Base-by-base conservation (phyloP, 1,284 basidiomycete species). In the Ustilago bromivora region DNA sequence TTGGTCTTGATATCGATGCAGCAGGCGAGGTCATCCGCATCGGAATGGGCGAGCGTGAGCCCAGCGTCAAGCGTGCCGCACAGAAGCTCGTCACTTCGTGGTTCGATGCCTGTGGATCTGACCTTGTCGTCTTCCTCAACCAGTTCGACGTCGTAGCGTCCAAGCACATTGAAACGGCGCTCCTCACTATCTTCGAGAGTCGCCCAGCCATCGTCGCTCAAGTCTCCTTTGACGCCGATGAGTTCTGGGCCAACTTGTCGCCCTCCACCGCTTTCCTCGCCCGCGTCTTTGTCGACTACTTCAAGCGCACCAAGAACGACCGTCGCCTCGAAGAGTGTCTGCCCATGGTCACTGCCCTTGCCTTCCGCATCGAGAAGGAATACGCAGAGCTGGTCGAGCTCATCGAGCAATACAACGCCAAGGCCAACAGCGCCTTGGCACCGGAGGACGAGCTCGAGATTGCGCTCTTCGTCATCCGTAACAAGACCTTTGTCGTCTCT, bases 311-410 rank as follows among this genome's bases (percentile, higher is more conserved):
- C 63, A 77, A 88, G 78, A 90, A 92, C 58, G 91, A 93, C 56
- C 87, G 88, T 1, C 89, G 91, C 19, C 88, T 96, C 1, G 95
- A 97, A 80, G 87, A 89, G 3, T 90, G 91, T 11, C 88, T 98
- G 11, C 96, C 96, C 0, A 93, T 95, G 43, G 93, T 97, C 23
- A 98, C 94, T 0, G 91, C 92, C 0, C 91, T 98, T 57, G 95
- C 95, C 0, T 96, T 93, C 88, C 89, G 90, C 58, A 92, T 97
- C 43, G 93, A 97, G 86, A 89, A 91, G 57, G 89, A 91, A 32
- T 85, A 78, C 65, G 59, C 63, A 12, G 66, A 61, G 23, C 72
- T 85, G 6, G 59, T 62, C 13, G 61, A 78, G 41, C 65, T 80
- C 19, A 71, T 82, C 41, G 67, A 82, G 60, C 68, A 76, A 35